These are phyloP conservation scores for Calonectria pseudoreteaudii DNA, from an alignment of 2,329 filamentous ascomycete genomes.

Conservation along the genomic window DNA sequence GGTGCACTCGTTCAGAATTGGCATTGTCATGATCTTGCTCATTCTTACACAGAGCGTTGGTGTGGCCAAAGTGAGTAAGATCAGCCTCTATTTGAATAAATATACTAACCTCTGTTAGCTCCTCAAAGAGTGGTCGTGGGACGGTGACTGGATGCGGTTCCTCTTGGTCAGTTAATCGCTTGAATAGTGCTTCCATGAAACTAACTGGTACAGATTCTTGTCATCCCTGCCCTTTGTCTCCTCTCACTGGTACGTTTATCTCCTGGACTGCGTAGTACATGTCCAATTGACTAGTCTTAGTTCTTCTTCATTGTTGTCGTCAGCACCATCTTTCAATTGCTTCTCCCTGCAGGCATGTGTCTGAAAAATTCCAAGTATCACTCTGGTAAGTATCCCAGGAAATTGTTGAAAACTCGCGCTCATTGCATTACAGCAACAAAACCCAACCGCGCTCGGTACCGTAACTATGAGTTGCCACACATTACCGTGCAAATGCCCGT, in stretches of 20 bases:
- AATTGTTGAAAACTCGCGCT: background rate
- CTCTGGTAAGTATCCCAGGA: conserved; percentile 29
- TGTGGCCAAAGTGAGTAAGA: conserved; percentile 35
- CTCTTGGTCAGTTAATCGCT: conserved; percentile 16
- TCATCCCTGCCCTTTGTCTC: conserved; percentile 33
- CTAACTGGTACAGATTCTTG: conserved; percentile 15
- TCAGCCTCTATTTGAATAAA: fast-evolving
- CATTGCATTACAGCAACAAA: conserved; percentile 31
- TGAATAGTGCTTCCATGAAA: background rate
- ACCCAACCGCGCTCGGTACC: conserved; percentile 41
- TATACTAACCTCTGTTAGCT: conserved; percentile 7
- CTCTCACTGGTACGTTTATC: conserved; percentile 28
- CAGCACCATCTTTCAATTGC: conserved; percentile 38
- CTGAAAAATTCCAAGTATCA: conserved; percentile 42
- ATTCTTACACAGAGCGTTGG: conserved; percentile 42
- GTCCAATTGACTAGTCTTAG: background rate
- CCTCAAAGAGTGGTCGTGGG: conserved; percentile 36
- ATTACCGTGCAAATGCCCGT: conserved; percentile 61
- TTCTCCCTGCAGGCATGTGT: conserved; percentile 40
- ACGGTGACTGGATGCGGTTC: conserved; percentile 35
- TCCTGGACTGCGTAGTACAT: background rate
- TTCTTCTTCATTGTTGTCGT: conserved; percentile 45
- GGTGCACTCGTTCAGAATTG: conserved; percentile 40
- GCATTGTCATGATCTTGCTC: conserved; percentile 42
- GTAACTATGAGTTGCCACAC: conserved; percentile 54